Evolutionary conservation across 495 filamentous ascomycete genomes (phyloP).

Genomic region (Xylaria longipes): DNA sequence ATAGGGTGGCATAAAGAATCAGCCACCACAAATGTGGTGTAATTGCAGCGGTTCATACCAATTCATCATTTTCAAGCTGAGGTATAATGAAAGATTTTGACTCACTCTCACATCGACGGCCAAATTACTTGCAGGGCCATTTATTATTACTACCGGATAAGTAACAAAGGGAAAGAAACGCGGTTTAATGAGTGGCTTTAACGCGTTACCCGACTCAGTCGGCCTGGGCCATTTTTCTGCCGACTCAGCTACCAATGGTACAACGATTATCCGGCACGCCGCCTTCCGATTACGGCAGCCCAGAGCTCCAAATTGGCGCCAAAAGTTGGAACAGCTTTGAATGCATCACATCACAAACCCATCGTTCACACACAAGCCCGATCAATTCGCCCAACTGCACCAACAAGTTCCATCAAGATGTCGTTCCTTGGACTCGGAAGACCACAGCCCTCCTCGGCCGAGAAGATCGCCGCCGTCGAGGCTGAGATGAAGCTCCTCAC

Average conservation of each 20-base stretch:
- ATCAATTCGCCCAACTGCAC: constrained; percentile 20
- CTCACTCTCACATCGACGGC: constrained; percentile 7
- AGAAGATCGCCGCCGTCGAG: constrained; percentile 95
- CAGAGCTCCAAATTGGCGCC: not conserved
- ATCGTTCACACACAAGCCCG: not conserved
- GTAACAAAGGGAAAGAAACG: not conserved
- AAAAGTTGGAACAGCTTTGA: not conserved
- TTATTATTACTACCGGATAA: not conserved
- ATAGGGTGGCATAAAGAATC: constrained; percentile 61
- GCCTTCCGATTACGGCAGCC: constrained; percentile 29
- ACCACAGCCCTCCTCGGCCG: constrained; percentile 87
- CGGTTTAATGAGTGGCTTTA: not conserved
- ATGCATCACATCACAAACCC: constrained; percentile 25
- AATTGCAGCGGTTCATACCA: constrained; percentile 93
- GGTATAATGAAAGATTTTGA: not conserved
- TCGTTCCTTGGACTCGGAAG: constrained; percentile 91
- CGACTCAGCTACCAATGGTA: not conserved
- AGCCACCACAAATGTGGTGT: constrained; percentile 64
- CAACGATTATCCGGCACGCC: constrained; percentile 34
- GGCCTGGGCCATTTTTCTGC: no score
- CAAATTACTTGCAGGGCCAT: not conserved
- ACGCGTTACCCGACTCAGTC: no score
- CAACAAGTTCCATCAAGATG: constrained; percentile 63
- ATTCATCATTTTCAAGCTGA: constrained; percentile 49
- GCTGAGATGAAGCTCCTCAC: constrained; percentile 93